Conservation (phyloP, 2,329 filamentous ascomycete species). For the Talaromyces albobiverticillius region DNA sequence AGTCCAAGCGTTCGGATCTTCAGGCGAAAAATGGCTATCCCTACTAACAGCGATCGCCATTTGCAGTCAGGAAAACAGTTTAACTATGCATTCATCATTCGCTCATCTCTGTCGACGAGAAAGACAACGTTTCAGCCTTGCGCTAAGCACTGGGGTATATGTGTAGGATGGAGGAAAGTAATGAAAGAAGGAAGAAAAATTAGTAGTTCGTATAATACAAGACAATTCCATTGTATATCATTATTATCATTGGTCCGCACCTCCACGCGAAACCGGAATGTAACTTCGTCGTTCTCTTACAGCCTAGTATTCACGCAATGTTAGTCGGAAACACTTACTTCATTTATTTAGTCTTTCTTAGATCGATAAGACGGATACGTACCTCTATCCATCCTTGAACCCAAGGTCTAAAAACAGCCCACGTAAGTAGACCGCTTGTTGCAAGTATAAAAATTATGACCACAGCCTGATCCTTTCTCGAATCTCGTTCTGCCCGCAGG, state of each 20-base stretch:
- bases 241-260: background rate
- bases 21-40: no score
- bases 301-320: constrained; percentile 30
- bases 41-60: no score
- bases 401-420: constrained; percentile 60
- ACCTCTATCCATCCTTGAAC: constrained; percentile 56
- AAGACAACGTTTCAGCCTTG: no score
- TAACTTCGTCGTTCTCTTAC: constrained; percentile 50
- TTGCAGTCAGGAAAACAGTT: no score
- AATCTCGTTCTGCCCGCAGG: constrained; percentile 60
- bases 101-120: no score
- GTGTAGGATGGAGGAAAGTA: no score
- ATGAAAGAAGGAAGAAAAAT: background rate
- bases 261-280: constrained; percentile 44
- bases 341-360: background rate
- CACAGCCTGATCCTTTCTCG: constrained; percentile 64
- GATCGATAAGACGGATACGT: constrained; percentile 21
- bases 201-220: background rate
- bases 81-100: no score
- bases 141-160: no score
- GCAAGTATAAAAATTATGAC: constrained; percentile 65
- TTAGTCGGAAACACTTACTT: constrained; percentile 1
- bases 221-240: background rate
- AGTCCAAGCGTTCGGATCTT: background rate
- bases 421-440: constrained; percentile 58